A percentile compares a stretch with the other conserved stretches of the same genome.
phyloP scores from a whole-genome alignment of 202 grass and related monocot species.

The Cymbopogon flexuosus region DNA sequence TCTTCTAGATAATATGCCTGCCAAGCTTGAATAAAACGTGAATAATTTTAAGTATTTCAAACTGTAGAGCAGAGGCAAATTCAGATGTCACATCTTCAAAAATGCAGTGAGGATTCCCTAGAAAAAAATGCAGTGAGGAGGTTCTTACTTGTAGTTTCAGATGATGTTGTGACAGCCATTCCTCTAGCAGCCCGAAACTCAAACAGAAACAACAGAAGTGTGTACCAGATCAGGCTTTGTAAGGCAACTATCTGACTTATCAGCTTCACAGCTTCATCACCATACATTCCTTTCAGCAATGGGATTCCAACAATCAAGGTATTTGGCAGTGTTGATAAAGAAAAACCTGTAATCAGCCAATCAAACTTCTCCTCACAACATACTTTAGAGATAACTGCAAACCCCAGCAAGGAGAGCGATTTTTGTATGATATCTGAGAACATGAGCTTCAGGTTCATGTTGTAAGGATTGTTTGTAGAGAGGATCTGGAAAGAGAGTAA shows the following conservation, averaged over 20 bases:
- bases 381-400: slow-evolving; percentile 41
- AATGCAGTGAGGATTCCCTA: neutral
- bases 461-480: slow-evolving; percentile 75
- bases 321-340: slow-evolving; percentile 80
- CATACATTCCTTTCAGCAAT: slow-evolving; percentile 92
- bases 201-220: slow-evolving; percentile 65
- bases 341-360: slow-evolving; percentile 83
- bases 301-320: slow-evolving; percentile 90
- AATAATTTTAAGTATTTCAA: slow-evolving; percentile 12
- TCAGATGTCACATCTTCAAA: slow-evolving; percentile 9
- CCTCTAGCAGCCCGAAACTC: slow-evolving; percentile 55
- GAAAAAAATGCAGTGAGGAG: neutral
- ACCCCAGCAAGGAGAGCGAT: slow-evolving; percentile 46
- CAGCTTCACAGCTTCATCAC: slow-evolving; percentile 63
- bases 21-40: neutral
- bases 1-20: neutral
- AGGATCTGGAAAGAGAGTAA: slow-evolving; percentile 92
- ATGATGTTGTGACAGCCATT: slow-evolving; percentile 34
- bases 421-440: slow-evolving; percentile 74
- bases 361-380: slow-evolving; percentile 57
- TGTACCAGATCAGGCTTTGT: slow-evolving; percentile 91
- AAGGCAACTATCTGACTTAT: slow-evolving; percentile 90
- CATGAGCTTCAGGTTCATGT: slow-evolving; percentile 81
- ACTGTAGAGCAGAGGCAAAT: neutral
- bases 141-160: slow-evolving; percentile 55